Evolutionary conservation across 78 protist genomes (phyloP).

Genomic region (Planoprotostelium fungivorum): DNA sequence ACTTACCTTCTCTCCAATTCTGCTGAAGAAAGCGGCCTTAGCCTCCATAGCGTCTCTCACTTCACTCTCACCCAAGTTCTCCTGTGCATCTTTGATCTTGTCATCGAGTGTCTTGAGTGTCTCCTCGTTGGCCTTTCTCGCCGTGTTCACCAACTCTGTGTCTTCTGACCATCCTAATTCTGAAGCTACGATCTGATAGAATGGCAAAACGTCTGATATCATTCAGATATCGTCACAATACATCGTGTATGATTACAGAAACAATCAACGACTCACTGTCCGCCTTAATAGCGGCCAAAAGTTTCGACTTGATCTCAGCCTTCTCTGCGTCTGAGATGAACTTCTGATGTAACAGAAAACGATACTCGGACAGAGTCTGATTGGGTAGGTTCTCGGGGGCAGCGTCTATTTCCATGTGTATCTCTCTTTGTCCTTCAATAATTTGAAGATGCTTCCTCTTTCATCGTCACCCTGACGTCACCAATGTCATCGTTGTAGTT

Average conservation of each 20-base stretch:
- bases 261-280: background rate
- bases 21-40: slow-evolving; percentile 58
- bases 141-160: slow-evolving; percentile 3
- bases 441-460: background rate
- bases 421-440: background rate
- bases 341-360: background rate
- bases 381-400: background rate
- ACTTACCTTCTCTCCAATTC: slow-evolving; percentile 87
- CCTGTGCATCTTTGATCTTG: slow-evolving; percentile 78
- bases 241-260: too few relatives aligned
- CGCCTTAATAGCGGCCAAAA: background rate
- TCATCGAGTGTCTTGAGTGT: slow-evolving; percentile 54
- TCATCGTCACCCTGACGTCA: background rate
- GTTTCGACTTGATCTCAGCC: background rate
- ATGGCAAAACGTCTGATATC: slow-evolving; percentile 66
- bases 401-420: background rate
- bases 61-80: slow-evolving; percentile 93
- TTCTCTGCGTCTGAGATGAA: background rate
- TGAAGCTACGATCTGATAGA: slow-evolving; percentile 65
- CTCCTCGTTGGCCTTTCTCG: slow-evolving; percentile 39
- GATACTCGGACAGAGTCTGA: background rate
- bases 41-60: slow-evolving; percentile 84
- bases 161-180: slow-evolving; percentile 57
- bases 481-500: background rate
- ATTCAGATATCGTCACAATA: too few relatives aligned